Percentiles rank a stretch among this genome's conserved stretches.
Evolutionary conservation across 2,329 filamentous ascomycete species (phyloP).

Genomic region (Ilyonectria robusta): DNA sequence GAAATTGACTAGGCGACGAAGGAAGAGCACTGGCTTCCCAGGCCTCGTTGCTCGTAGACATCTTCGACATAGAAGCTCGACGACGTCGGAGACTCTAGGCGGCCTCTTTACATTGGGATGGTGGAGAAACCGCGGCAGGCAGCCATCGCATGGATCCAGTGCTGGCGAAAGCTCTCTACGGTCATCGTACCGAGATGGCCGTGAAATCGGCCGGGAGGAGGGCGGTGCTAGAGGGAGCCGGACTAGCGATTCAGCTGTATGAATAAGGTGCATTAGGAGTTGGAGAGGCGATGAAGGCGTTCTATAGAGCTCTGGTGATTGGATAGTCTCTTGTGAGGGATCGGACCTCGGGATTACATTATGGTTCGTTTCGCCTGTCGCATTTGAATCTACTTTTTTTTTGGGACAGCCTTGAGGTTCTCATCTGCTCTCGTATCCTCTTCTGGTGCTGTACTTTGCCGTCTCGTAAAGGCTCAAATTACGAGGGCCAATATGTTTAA

Average conservation of each 20-base stretch:
- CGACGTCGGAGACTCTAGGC: slow-evolving; percentile 65
- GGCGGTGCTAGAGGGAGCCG: slow-evolving; percentile 23
- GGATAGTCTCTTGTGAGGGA: slow-evolving; percentile 26
- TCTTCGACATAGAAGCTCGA: slow-evolving; percentile 55
- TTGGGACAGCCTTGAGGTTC: neutral
- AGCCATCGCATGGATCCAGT: slow-evolving; percentile 41
- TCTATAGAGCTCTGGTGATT: slow-evolving; percentile 33
- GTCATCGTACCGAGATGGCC: slow-evolving; percentile 40
- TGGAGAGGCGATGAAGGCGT: slow-evolving; percentile 36
- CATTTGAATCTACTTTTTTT: slow-evolving; percentile 23
- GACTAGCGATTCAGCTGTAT: slow-evolving; percentile 53
- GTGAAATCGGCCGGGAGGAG: slow-evolving; percentile 28
- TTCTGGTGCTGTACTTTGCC: too few species aligned
- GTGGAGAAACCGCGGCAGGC: slow-evolving; percentile 58
- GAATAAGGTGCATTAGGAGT: slow-evolving; percentile 40
- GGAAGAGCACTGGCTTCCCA: slow-evolving; percentile 74
- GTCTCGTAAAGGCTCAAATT: too few species aligned
- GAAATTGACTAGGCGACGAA: slow-evolving; percentile 59
- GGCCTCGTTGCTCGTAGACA: slow-evolving; percentile 70
- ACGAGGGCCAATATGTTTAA: too few species aligned
- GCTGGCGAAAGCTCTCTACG: slow-evolving; percentile 32
- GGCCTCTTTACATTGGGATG: slow-evolving; percentile 70
- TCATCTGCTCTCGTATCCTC: neutral
- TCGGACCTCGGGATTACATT: slow-evolving; percentile 22
- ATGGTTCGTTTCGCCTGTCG: slow-evolving; percentile 14